These are phyloP conservation scores for Pittosporum tobira DNA, from an alignment of 129 eudicot genomes.

Conservation along the genomic window DNA sequence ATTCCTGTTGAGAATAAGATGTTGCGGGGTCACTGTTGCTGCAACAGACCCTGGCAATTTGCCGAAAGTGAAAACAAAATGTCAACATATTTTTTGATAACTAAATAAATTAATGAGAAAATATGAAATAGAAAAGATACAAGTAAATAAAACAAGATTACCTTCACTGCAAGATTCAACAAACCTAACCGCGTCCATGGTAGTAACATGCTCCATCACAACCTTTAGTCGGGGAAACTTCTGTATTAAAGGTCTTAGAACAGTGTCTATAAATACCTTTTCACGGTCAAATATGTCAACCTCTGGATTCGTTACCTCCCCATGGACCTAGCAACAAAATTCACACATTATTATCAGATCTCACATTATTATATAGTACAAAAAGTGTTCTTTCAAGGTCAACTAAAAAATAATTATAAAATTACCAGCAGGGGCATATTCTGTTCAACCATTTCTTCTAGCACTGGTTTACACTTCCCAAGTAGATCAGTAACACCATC, in stretches of 20 bases:
- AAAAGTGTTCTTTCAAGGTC: neutral
- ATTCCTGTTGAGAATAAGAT: slow-evolving; percentile 81
- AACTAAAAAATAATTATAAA: neutral
- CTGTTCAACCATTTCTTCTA: slow-evolving; percentile 85
- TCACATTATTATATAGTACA: neutral
- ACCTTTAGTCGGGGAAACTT: slow-evolving; percentile 72
- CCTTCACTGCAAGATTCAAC: slow-evolving; percentile 80
- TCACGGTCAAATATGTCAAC: slow-evolving; percentile 94
- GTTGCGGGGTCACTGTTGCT: slow-evolving; percentile 97
- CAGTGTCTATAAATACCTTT: slow-evolving; percentile 69
- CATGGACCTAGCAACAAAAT: slow-evolving; percentile 63
- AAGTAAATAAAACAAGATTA: slow-evolving; percentile 13
- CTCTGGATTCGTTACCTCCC: slow-evolving; percentile 82
- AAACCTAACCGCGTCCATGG: slow-evolving; percentile 80
- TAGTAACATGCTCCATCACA: slow-evolving; percentile 98
- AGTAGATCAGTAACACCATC: slow-evolving; percentile 96
- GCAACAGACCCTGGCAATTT: slow-evolving; percentile 59
- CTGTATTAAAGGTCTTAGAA: slow-evolving; percentile 61
- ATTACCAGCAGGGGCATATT: slow-evolving; percentile 88
- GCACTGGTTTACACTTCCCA: slow-evolving; percentile 84
- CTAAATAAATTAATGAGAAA: neutral
- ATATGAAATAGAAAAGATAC: neutral
- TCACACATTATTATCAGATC: neutral
- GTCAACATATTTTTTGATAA: neutral
- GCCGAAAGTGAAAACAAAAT: slow-evolving; percentile 3